Evolutionary conservation across 768 basidiomycete genomes (phyloP), one percentile per base, ranked within the genome.

Genomic region (Cyclocybe aegerita): DNA sequence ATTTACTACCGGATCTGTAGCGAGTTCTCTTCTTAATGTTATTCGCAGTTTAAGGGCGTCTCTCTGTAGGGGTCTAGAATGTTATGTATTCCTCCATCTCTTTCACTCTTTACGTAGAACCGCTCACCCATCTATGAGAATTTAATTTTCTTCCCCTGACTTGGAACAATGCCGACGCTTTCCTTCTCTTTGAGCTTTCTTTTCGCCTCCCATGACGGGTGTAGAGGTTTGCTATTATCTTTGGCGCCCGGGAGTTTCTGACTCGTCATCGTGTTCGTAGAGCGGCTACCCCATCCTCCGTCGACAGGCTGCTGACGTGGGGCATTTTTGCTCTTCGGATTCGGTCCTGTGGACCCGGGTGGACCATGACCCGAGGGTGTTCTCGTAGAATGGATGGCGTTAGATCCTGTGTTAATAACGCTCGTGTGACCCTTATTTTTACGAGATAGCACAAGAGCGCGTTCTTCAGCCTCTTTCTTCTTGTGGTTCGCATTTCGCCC

Each of bases 201-300:
- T 71, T 95, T 98, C 5, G 97, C 97, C 67, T 91, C 91, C 96
- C 97, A 99, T 10, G 93, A 96, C 2, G 97, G 96, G 69, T 99
- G 97, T 48, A 97, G 56, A 30, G 81, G 75, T 53, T 65, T 61
- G 15, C 68, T 64, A 63, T 75, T 64, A 4, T 35, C 39, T 46
- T 54, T 40, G 29, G 31, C 45, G 48, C 53, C 43, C 55, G n/a
- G 9, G 34, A 35, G 40, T 56, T 53, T 33, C 10, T 35, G 47
- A 45, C 33, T 33, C 39, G 37, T 52, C 34, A 49, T 49, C 15
- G 37, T 45, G 52, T 43, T 47, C 32, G 45, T 56, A 44, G 62
- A 47, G 50, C 60, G 65, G 56, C 53, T 47, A 7, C 59, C 62
- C 67, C 65, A 65, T 32, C 63, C 66, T 11, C 60, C 46, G 48